These are phyloP conservation scores for Botryosphaeria dothidea DNA, from an alignment of 2,329 filamentous ascomycete genomes.

Conservation along the genomic window DNA sequence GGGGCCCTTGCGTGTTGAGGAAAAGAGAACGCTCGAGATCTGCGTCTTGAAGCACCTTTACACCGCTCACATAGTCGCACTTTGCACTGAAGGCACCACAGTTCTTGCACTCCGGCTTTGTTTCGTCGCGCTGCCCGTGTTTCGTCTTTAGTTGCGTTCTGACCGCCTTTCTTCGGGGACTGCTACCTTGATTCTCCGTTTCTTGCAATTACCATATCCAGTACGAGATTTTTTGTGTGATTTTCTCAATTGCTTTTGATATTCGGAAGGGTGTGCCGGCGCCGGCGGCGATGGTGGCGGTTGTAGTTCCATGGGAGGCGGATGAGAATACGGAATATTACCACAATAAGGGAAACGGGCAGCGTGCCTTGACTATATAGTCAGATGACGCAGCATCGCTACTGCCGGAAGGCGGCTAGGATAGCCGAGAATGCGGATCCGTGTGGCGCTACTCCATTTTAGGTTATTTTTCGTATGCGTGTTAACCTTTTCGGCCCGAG, in stretches of 20 bases:
- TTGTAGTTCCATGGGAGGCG: neutral
- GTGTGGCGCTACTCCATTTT: neutral
- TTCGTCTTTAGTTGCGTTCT: neutral
- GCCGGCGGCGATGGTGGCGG: neutral
- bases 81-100: conserved; percentile 22
- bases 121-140: conserved; percentile 26
- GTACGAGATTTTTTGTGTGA: conserved; percentile 27
- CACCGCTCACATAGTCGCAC: conserved; percentile 22
- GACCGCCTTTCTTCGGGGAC: neutral
- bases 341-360: neutral
- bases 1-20: neutral
- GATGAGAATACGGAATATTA: neutral
- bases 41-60: conserved; percentile 4
- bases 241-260: conserved; percentile 16
- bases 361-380: neutral
- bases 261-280: neutral
- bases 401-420: neutral
- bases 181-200: conserved; percentile 28
- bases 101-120: conserved; percentile 24
- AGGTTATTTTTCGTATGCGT: neutral
- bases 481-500: neutral
- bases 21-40: neutral
- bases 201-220: conserved; percentile 27
- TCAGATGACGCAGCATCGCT: neutral
- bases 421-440: neutral